These are phyloP conservation scores for Tetracladium setigerum DNA, from an alignment of 495 filamentous ascomycete genomes.

Conservation along the genomic window DNA sequence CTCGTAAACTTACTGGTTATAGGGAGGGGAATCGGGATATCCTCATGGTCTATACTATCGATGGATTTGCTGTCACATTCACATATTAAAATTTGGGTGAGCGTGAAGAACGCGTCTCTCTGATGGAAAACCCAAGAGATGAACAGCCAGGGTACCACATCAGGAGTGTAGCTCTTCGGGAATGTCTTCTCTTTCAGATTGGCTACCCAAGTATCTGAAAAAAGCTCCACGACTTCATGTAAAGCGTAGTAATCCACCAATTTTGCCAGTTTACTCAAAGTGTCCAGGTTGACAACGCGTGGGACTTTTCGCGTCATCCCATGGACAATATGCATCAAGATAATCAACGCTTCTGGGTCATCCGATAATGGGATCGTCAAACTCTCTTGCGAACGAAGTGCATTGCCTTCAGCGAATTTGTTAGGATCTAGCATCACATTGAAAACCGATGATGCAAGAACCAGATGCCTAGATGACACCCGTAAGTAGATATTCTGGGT, in stretches of 20 bases:
- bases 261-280: constrained; percentile 40
- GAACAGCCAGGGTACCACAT: constrained; percentile 31
- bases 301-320: constrained; percentile 35
- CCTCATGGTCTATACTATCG: too few relatives aligned
- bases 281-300: constrained; percentile 29
- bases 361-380: constrained; percentile 1
- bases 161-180: constrained; percentile 17
- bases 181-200: constrained; percentile 13
- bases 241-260: constrained; percentile 45
- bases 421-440: too few relatives aligned
- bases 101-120: too few relatives aligned
- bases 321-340: constrained; percentile 47
- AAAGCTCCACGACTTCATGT: constrained; percentile 32
- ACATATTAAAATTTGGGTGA: too few relatives aligned
- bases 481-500: constrained; percentile 26
- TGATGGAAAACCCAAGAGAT: constrained; percentile 34
- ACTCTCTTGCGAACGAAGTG: constrained; percentile 2
- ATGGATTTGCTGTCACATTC: too few relatives aligned
- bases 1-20: too few relatives aligned
- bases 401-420: constrained; percentile 14
- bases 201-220: constrained; percentile 37
- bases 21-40: too few relatives aligned
- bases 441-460: constrained; percentile 37
- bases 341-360: constrained; percentile 35
- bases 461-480: constrained; percentile 45